Percentiles rank a stretch among this genome's conserved stretches.
These are phyloP conservation scores for Dendrobium catenatum DNA, from an alignment of 106 monocot genomes.

Conservation along the genomic window DNA sequence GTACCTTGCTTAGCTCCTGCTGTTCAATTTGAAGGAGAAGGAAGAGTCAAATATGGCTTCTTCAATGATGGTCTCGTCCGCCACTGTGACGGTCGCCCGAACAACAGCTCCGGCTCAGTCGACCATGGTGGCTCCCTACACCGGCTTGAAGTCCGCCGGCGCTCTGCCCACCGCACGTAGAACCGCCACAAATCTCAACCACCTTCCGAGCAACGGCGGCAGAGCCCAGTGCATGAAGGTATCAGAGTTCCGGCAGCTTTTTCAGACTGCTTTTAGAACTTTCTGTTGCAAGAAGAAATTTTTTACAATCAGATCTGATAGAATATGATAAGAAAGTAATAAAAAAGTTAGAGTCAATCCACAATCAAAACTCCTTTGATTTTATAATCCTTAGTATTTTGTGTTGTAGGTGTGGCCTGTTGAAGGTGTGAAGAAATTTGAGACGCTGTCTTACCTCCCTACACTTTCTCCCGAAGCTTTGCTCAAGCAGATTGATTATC, in stretches of 20 bases:
- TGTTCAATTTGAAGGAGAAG: background rate
- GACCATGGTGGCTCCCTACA: conserved; percentile 47
- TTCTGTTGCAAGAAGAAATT: too few relatives aligned
- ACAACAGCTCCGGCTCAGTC: conserved; percentile 18
- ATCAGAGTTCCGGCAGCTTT: background rate
- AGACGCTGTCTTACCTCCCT: conserved; percentile 71
- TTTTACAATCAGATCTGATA: too few relatives aligned
- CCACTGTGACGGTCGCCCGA: conserved; percentile 11
- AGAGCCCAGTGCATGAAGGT: conserved; percentile 62
- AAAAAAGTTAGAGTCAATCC: background rate
- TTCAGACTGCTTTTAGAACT: too few relatives aligned
- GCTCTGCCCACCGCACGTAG: conserved; percentile 36
- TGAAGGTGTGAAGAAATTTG: conserved; percentile 58
- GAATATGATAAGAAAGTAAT: too few relatives aligned
- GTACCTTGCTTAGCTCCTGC: background rate
- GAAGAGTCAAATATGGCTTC: conserved; percentile 12
- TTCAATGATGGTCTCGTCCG: conserved; percentile 29
- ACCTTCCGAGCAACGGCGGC: conserved; percentile 61
- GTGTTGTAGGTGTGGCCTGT: conserved; percentile 50
- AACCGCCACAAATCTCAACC: conserved; percentile 21
- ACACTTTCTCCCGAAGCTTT: conserved; percentile 16
- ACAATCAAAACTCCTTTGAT: background rate
- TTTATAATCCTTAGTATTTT: background rate
- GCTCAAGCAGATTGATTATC: conserved; percentile 54
- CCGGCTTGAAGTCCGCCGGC: conserved; percentile 42